Conservation (phyloP, 2,329 filamentous ascomycete genomes). For the Aspergillus vadensis region DNA sequence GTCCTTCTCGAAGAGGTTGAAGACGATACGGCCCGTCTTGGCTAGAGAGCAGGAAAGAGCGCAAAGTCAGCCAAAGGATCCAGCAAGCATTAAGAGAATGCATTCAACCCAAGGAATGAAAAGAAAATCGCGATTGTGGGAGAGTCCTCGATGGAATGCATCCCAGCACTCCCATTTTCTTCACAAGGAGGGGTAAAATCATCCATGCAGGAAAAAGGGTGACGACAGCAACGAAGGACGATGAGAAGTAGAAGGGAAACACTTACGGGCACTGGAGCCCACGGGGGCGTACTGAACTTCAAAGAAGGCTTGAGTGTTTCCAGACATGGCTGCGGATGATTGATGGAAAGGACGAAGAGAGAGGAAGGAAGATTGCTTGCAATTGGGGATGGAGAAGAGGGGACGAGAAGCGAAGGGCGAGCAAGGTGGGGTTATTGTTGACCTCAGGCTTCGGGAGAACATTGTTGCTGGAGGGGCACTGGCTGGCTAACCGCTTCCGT, state of each 20-base stretch:
- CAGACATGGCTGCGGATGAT: conserved; percentile 71
- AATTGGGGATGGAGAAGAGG: conserved; percentile 38
- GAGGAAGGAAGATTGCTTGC: conserved; percentile 32
- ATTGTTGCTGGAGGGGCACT: conserved; percentile 43
- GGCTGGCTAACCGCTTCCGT: conserved; percentile 22
- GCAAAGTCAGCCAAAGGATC: conserved; percentile 27
- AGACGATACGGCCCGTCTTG: conserved; percentile 79
- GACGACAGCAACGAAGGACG: conserved; percentile 13
- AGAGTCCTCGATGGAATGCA: background rate
- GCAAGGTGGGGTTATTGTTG: conserved; percentile 49
- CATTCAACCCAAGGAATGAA: too few species aligned
- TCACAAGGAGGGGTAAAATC: conserved; percentile 7
- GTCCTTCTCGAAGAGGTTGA: conserved; percentile 80
- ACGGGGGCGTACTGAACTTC: conserved; percentile 64
- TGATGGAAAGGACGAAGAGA: conserved; percentile 59
- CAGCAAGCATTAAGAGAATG: background rate
- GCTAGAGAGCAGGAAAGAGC: conserved; percentile 49
- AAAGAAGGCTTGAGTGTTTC: conserved; percentile 69
- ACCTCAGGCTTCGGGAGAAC: conserved; percentile 45
- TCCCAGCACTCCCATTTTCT: background rate
- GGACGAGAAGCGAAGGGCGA: conserved; percentile 40
- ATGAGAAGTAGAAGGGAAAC: conserved; percentile 10
- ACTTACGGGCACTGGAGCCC: conserved; percentile 35
- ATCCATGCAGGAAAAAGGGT: background rate
- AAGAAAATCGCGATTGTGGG: background rate